These are phyloP conservation scores for Podila epigama DNA, from an alignment of 192 early-diverging fungal species.

Conservation along the genomic window DNA sequence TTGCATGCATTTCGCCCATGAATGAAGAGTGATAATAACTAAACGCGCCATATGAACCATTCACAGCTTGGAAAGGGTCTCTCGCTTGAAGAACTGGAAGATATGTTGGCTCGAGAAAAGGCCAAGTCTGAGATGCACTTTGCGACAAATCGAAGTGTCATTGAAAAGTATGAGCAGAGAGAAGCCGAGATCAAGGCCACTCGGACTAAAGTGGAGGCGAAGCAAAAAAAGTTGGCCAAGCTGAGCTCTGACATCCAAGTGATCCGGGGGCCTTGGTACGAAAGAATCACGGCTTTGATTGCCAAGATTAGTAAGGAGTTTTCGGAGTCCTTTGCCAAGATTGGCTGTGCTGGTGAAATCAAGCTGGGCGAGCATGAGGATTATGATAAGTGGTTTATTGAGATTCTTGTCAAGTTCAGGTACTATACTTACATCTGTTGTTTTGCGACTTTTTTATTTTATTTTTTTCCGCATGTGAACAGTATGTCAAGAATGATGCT, in stretches of 20 bases:
- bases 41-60: neutral
- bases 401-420: constrained; percentile 95
- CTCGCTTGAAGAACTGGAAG: constrained; percentile 71
- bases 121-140: constrained; percentile 64
- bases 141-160: constrained; percentile 61
- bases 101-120: constrained; percentile 58
- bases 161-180: constrained; percentile 75
- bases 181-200: constrained; percentile 60
- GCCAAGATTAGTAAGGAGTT: constrained; percentile 72
- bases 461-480: no score
- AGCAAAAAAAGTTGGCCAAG: constrained; percentile 47
- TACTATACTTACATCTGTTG: constrained; percentile 13
- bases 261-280: constrained; percentile 69
- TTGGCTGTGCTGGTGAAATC: constrained; percentile 84
- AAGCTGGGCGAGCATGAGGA: constrained; percentile 73
- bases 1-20: no score
- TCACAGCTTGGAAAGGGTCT: constrained; percentile 40
- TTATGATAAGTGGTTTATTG: constrained; percentile 92
- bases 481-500: no score
- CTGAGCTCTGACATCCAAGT: constrained; percentile 45
- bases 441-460: neutral
- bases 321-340: constrained; percentile 73
- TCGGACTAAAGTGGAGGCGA: constrained; percentile 45
- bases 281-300: constrained; percentile 67
- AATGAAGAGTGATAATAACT: no score